Base-by-base conservation (phyloP, 768 basidiomycete species). In the Mycena capillaripes region DNA sequence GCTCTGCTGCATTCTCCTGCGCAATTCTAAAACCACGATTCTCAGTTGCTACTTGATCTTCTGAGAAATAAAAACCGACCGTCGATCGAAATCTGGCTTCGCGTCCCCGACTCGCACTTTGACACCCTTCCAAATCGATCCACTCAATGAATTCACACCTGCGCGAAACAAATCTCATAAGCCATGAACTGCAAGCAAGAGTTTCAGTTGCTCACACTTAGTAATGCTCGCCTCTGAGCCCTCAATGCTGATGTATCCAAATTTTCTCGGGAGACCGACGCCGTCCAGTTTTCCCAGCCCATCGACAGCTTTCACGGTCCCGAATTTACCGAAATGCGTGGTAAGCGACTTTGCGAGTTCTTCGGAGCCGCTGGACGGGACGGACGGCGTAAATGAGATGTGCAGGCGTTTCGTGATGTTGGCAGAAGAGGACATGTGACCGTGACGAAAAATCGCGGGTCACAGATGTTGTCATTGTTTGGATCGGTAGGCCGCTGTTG, bases 41-140 rank as follows among this genome's bases (percentile, higher is more conserved):
- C n/a, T 65, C 16, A 73, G 53, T 25, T 42, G 30, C 10, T 30
- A 6, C 16, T 21, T 6, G 38, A 38, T 11, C 14, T 2, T 38
- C 3, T 25, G 4, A 10, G 2, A 5, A 42, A 65, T 38, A 57
- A 68, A 29, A 44, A 63, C 84, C 42, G 59, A 93, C 95, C 90
- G 86, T 77, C 92, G 90, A 3, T 80, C 80, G 76, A 86, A 95
- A 78, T 95, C 91, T 2, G 91, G 92, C 72, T 90, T 93, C 21
- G 95, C 95, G 74, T 95, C 94, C 12, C 94, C 94, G 40, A 96
- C 88, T 21, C 94, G 88, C 36, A 96, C 82, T 75, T 93, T 95
- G 25, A 94, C 84, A n/a, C 95, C 95, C 82, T 95, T 96, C 93
- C 94, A 97, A 0, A 90, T 93, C 8, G 93, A 90, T 38, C 95